These are phyloP conservation scores for Sophora flavescens DNA, from an alignment of 306 rosid genomes.

Conservation along the genomic window DNA sequence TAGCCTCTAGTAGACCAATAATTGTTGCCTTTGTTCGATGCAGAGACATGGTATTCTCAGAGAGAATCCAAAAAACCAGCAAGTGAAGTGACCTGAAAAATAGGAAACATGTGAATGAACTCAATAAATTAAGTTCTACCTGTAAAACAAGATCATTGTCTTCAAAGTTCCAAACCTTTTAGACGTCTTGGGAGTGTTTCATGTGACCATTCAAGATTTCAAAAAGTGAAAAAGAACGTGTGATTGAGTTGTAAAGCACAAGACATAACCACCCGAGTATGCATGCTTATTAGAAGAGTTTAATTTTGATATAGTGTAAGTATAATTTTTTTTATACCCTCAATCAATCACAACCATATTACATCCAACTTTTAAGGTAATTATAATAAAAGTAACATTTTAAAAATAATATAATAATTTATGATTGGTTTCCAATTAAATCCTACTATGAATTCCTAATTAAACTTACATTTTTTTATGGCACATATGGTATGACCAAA, in stretches of 20 bases:
- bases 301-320: too few relatives aligned
- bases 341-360: too few relatives aligned
- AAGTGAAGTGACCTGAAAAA: slow-evolving; percentile 77
- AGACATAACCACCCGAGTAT: background rate
- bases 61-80: slow-evolving; percentile 81
- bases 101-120: slow-evolving; percentile 9
- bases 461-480: background rate
- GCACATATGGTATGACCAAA: background rate
- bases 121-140: background rate
- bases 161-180: background rate
- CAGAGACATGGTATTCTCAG: slow-evolving; percentile 89
- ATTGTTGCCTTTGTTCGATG: slow-evolving; percentile 89
- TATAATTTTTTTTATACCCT: too few relatives aligned
- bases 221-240: background rate
- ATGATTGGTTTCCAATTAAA: background rate
- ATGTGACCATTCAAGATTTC: slow-evolving; percentile 3
- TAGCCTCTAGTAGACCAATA: slow-evolving; percentile 76
- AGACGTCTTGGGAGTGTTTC: background rate
- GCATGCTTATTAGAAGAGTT: background rate
- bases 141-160: background rate
- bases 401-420: too few relatives aligned
- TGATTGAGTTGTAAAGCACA: background rate
- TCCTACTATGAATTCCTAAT: background rate
- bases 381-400: too few relatives aligned
- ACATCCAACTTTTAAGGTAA: too few relatives aligned